A percentile compares a stretch with the other conserved stretches of the same genome.
Conservation (phyloP, 2,329 filamentous ascomycete species). For the Alternaria viburni region DNA sequence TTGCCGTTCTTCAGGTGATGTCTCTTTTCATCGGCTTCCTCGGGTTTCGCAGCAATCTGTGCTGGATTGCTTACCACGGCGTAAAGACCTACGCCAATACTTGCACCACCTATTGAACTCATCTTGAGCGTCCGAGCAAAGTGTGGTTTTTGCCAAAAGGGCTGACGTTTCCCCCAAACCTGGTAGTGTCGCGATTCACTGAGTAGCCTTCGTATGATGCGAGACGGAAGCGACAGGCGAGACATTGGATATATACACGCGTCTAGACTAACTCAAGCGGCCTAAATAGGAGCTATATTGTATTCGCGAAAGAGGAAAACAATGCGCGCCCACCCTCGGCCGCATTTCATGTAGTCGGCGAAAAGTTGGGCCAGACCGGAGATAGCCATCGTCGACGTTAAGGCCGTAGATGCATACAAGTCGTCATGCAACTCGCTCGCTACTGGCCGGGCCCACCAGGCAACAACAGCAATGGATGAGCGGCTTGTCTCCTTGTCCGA, state of each 20-base stretch:
- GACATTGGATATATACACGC: slow-evolving; percentile 17
- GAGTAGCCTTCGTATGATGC: slow-evolving; percentile 1
- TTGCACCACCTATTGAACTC: slow-evolving; percentile 36
- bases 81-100: slow-evolving; percentile 43
- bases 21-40: slow-evolving; percentile 53
- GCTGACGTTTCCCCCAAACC: neutral
- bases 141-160: slow-evolving; percentile 27
- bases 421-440: neutral
- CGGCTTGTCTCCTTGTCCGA: slow-evolving; percentile 24
- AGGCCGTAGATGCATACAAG: slow-evolving; percentile 2
- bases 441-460: slow-evolving; percentile 15
- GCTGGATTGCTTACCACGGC: slow-evolving; percentile 51
- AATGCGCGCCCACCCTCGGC: neutral
- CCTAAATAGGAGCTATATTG: neutral
- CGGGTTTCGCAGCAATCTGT: slow-evolving; percentile 50
- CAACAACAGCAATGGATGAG: neutral
- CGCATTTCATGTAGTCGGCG: neutral
- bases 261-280: neutral
- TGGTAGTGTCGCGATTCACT: neutral
- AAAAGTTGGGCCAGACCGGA: slow-evolving; percentile 16
- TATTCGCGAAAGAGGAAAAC: neutral
- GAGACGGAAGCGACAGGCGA: slow-evolving; percentile 7
- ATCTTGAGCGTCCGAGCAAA: slow-evolving; percentile 37
- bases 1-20: slow-evolving; percentile 62
- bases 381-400: slow-evolving; percentile 22